phyloP scores from a whole-genome alignment of 2,329 filamentous ascomycete genomes.

The Eutypella sp. region DNA sequence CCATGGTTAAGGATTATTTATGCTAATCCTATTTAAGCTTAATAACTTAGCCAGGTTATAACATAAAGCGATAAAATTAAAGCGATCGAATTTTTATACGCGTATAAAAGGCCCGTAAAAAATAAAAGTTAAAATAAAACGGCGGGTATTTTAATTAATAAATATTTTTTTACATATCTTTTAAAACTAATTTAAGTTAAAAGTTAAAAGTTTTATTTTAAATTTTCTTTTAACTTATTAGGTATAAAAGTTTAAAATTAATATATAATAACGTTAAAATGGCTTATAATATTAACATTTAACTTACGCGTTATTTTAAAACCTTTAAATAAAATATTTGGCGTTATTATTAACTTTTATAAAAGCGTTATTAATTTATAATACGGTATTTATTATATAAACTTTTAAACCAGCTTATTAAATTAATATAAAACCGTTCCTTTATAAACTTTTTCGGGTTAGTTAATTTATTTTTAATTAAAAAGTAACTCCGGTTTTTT shows the following conservation, averaged over 20 bases:
- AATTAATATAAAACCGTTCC: constrained; percentile 31
- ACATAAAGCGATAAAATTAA: constrained; percentile 39
- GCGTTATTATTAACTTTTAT: constrained; percentile 13
- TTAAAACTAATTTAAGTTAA: constrained; percentile 35
- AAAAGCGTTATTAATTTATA: constrained; percentile 11
- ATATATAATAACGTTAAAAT: constrained; percentile 12
- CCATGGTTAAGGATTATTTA: too few species aligned
- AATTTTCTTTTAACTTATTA: constrained; percentile 39
- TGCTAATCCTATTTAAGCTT: too few species aligned
- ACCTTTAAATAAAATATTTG: constrained; percentile 20
- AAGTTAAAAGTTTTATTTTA: constrained; percentile 25
- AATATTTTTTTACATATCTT: constrained; percentile 41
- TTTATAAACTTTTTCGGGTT: constrained; percentile 30
- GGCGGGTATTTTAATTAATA: constrained; percentile 33
- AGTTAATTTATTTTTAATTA: constrained; percentile 15
- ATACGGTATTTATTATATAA: constrained; percentile 21
- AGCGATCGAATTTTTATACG: constrained; percentile 40
- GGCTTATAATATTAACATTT: constrained; percentile 27
- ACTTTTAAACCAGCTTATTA: constrained; percentile 20
- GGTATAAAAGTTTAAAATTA: constrained; percentile 35
- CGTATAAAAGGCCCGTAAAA: constrained; percentile 40
- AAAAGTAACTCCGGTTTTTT: neutral
- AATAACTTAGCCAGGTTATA: too few species aligned
- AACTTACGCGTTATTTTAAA: constrained; percentile 29
- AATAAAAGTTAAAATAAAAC: constrained; percentile 44